Base-by-base conservation (phyloP, 805 yeast species). In the Metschnikowia borealis region DNA sequence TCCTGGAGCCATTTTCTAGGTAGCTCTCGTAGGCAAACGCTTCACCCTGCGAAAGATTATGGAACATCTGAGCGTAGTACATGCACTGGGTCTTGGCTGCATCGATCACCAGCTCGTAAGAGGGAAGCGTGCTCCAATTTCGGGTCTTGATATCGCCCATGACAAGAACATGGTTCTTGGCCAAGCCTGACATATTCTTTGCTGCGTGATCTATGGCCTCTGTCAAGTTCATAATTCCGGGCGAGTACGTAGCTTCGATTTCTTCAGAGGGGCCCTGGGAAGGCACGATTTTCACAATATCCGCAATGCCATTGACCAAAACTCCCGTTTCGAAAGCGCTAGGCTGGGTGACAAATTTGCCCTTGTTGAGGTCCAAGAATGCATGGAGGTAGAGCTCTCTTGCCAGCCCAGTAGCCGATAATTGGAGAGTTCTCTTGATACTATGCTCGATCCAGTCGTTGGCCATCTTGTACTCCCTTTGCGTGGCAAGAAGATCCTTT, bases 61-160 rank as follows among this genome's bases (percentile, higher is more conserved):
- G 34, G 21, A 63, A 60, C 7, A 86, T 73, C 38, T 70, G 64
- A 18, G 80, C 68, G 61, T 87, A 87, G 54, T 82, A 77, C 66
- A 74, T 73, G 3, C 84, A 82, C 66, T 87, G 94, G n/a, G 74
- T 52, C 57, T 77, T 75, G 1, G 87, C 76, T 5, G 78, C 70
- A 3, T 65, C 59, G 13, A 80, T 52, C 0, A 82, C 84, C 11
- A 80, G 73, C 1, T 64, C 57, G 54, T 81, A 85, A 0, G 55
- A 44, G 0, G 91, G 90, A 1, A 78, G 52, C 0, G 54, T 57
- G 38, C 66, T 69, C 38, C 58, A 58, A 0, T 69, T 59, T 48
- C 91, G 69, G 1, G 91, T 85, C 63, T 86, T 86, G 23, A 85
- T 77, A 64, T 86, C 94, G n/a, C 56, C 48, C 42, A 49, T 50